Base-by-base conservation (phyloP, 176 grass and related monocot species). In the Poa annua region DNA sequence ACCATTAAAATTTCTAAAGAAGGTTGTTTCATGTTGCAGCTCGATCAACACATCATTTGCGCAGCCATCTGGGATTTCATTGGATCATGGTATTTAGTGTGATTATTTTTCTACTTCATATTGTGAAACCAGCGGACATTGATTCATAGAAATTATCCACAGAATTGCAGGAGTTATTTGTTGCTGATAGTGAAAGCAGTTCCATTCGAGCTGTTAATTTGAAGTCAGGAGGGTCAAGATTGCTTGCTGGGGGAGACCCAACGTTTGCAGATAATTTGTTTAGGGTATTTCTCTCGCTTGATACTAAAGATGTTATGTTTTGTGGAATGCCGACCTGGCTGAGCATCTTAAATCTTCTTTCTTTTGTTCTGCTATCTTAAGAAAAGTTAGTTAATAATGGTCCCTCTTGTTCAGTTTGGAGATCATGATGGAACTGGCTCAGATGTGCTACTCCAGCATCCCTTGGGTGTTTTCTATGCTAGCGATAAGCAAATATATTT, bases 161-260 rank as follows among this genome's bases (percentile, higher is more conserved):
- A 98, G 96, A 85, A 88, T 87, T 85, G 69, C 80, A 90, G 87
- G 89, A 95, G 74, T 71, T 92, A 66, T 90, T 90, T 88, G 82
- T 98, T 83, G 96, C 93, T 85, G 96, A 98, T 83, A 98, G 96
- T 88, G 96, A 98, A 89, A 98, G 93, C 79, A 95, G 96, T 85
- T 98, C 96, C 57, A 93, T 98, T 85, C 85, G 96, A 92, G 89
- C 74, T 77, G 91, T 98, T 92, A 89, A 93, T 92, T 71, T 95
- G 83, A 95, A 92, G 76, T 88, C 89, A 78, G 96, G 96, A 78
- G 91, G 93, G 35, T 98, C 96, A 71, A 95, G 85, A 87, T 90
- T 87, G 80, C 89, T 98, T 57, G 96, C 91, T 86, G 96, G 96
- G 81, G 96, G 96, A 49, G 96, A 98, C 71, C 83, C 93, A 68